Evolutionary conservation across 176 grass and related monocot genomes (phyloP), one percentile per base, ranked within the genome.

Genomic region (Juncus effusus): DNA sequence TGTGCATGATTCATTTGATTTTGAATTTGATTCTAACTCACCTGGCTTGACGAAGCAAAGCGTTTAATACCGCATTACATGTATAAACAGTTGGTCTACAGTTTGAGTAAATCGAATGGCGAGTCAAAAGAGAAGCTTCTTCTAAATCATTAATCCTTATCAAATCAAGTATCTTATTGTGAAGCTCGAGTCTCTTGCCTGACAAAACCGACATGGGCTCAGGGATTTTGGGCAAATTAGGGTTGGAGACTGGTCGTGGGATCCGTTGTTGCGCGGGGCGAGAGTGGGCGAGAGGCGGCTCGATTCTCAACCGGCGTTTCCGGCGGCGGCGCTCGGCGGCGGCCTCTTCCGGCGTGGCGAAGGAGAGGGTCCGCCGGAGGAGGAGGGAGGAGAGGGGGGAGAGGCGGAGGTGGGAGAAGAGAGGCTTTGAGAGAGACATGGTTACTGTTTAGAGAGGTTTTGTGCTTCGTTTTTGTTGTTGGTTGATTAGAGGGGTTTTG

Each of bases 21-120:
- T 28, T 1, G 19, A 28, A 28, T 28, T 28, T 28, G 1, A 28
- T 1, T 16, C 58, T 28, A 28, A 28, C 19, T 16, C 58, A 72
- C 69, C 93, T 85, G 41, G 77, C 77, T 76, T 88, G 93, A 71
- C 87, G 87, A 61, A 96, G 80, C 63, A 91, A 78, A 10, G 93
- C 87, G 36, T 78, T 64, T 62, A 96, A 84, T 11, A 96, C 93
- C 10, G 93, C 74, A 76, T 96, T 91, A 77, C 82, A 87, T 62
- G 92, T 91, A 77, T 83, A 96, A 52, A 87, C 74, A 42, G 92
- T 96, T 42, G 93, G 87, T 55, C 85, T 82, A 83, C 87, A 96
- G 78, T 96, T 96, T 56, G 92, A 91, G 79, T 96, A 96, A 81
- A 91, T 96, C 70, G 92, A 96, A 49, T 96, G 92, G 61, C 92